phyloP scores from a whole-genome alignment of 169 alveolate species.

The Prorocentrum cordatum region DNA sequence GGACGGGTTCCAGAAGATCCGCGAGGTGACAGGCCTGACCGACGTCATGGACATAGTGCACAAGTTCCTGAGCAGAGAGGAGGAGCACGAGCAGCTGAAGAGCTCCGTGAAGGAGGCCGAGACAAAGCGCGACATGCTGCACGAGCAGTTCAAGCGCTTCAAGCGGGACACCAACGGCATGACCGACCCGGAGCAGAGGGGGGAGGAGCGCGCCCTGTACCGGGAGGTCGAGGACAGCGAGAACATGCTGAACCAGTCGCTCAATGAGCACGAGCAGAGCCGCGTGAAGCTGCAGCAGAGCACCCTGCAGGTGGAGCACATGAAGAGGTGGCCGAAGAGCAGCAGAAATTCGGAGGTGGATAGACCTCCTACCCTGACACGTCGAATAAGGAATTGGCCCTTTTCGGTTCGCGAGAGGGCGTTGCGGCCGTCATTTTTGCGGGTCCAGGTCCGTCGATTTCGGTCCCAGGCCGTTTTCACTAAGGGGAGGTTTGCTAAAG shows the following conservation, averaged over 20 bases:
- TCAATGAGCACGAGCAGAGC: constrained; percentile 56
- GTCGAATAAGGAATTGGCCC: too few species aligned
- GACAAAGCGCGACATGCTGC: constrained; percentile 14
- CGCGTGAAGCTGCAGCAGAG: constrained; percentile 63
- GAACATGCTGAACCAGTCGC: constrained; percentile 16
- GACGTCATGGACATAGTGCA: constrained; percentile 68
- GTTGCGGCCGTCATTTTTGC: too few species aligned
- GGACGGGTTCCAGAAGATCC: constrained; percentile 64
- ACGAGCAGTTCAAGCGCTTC: constrained; percentile 64
- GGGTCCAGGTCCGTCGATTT: too few species aligned
- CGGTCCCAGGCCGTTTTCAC: too few species aligned
- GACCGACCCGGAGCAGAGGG: constrained; percentile 12
- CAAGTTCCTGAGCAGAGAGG: constrained; percentile 56
- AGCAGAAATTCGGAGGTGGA: too few species aligned
- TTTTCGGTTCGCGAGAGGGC: too few species aligned
- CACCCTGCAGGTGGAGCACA: constrained; percentile 67
- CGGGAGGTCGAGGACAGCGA: constrained; percentile 28
- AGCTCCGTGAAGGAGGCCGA: constrained; percentile 66
- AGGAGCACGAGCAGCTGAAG: constrained; percentile 61
- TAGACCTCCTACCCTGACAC: too few species aligned
- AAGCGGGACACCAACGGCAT: constrained; percentile 38
- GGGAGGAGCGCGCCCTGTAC: background rate
- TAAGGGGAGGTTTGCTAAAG: too few species aligned
- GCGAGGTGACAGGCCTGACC: constrained; percentile 61
- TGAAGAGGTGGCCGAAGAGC: constrained; percentile 70